Conservation (phyloP, 148 eudicot species). For the Diospyros kaki region DNA sequence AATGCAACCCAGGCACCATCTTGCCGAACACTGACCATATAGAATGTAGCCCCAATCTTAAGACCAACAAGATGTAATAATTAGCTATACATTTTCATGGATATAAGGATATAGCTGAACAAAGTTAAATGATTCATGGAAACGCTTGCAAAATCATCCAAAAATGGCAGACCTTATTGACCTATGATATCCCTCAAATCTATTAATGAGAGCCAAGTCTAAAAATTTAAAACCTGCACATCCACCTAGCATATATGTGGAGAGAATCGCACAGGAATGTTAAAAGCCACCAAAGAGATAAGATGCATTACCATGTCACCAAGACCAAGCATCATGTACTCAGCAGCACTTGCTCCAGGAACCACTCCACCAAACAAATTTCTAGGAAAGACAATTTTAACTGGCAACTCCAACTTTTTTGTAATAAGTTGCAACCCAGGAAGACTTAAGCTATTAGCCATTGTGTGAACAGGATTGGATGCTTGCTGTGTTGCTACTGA, state of each 20-base stretch:
- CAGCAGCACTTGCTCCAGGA: conserved; percentile 56
- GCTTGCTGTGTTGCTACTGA: conserved; percentile 99
- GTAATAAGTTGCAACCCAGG: conserved; percentile 92
- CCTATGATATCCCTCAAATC: not conserved
- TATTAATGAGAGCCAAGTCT: not conserved
- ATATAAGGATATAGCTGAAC: too few relatives aligned
- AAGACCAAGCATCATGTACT: conserved; percentile 98
- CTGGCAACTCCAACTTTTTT: conserved; percentile 87
- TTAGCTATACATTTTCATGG: too few relatives aligned
- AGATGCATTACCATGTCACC: conserved; percentile 87
- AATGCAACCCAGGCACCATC: not conserved
- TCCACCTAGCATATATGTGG: not conserved
- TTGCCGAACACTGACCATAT: not conserved
- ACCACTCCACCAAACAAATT: conserved; percentile 66
- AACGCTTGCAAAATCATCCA: not conserved
- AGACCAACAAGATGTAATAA: not conserved
- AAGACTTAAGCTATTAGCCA: conserved; percentile 88
- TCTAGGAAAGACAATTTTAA: conserved; percentile 91
- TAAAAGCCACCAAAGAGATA: conserved; percentile 4
- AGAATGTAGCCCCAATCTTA: not conserved
- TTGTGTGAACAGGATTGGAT: conserved; percentile 94
- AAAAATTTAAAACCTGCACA: not conserved
- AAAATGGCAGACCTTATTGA: not conserved
- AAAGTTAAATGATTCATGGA: not conserved
- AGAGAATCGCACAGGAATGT: not conserved